Conservation (phyloP, 768 basidiomycete genomes). For the Amanita thiersii region DNA sequence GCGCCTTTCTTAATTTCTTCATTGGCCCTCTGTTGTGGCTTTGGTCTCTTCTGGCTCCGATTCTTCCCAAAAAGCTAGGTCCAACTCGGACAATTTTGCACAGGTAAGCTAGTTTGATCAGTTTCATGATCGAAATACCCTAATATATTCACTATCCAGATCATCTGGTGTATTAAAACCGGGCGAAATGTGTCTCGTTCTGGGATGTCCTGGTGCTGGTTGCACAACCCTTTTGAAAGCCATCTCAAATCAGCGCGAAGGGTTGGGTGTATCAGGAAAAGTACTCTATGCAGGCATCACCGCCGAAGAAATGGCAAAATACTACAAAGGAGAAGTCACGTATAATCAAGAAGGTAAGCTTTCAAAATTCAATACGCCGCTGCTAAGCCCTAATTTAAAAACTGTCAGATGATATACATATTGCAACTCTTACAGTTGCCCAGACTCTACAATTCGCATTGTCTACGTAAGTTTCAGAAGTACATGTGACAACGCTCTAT, state of each 20-base stretch:
- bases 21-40: constrained; percentile 41
- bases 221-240: constrained; percentile 83
- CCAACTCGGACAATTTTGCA: constrained; percentile 50
- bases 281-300: constrained; percentile 80
- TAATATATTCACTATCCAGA: constrained; percentile 19
- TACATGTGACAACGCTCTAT: background rate
- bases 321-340: constrained; percentile 72
- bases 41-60: constrained; percentile 30
- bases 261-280: constrained; percentile 54
- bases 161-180: constrained; percentile 65
- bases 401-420: constrained; percentile 66
- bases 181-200: constrained; percentile 82
- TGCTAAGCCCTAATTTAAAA: too few species aligned
- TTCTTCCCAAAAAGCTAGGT: constrained; percentile 28
- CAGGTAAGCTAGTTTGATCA: constrained; percentile 28
- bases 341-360: constrained; percentile 71
- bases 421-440: constrained; percentile 73
- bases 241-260: constrained; percentile 74
- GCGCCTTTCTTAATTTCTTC: constrained; percentile 50
- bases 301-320: constrained; percentile 65
- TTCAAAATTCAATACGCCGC: background rate
- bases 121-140: background rate
- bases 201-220: constrained; percentile 78
- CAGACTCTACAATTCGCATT: constrained; percentile 70
- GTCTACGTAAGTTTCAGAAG: constrained; percentile 33